Evolutionary conservation across 176 grass and related monocot genomes (phyloP).

Genomic region (Oryza meridionalis): DNA sequence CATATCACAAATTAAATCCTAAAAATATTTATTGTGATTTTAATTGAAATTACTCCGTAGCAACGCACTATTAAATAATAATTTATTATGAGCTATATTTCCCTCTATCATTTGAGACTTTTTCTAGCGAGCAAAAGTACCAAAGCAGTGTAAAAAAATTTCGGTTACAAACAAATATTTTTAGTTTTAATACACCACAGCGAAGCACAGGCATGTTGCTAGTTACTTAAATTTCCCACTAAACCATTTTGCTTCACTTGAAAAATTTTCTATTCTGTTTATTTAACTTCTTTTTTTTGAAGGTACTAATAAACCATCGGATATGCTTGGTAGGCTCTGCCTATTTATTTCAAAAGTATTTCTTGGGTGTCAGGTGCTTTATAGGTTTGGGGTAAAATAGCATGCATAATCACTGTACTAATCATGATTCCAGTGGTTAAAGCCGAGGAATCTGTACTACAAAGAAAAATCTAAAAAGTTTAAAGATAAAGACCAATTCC

Average conservation of each 20-base stretch:
- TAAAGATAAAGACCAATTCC: background rate
- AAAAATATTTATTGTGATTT: too few species aligned
- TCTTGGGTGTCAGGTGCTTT: background rate
- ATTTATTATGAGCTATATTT: too few species aligned
- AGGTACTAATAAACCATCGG: background rate
- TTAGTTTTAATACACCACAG: too few species aligned
- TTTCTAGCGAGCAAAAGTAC: too few species aligned
- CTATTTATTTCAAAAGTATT: background rate
- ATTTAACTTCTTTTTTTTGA: background rate
- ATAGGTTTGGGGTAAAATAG: background rate
- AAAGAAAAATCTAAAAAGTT: background rate
- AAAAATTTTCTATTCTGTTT: background rate
- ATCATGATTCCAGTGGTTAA: background rate
- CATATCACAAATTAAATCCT: too few species aligned
- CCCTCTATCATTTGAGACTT: too few species aligned
- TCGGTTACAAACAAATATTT: too few species aligned
- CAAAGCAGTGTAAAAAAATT: too few species aligned
- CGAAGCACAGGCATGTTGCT: too few species aligned
- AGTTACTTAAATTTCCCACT: background rate
- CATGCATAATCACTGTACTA: background rate
- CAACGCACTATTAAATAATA: too few species aligned
- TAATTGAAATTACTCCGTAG: too few species aligned
- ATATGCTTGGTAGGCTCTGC: background rate
- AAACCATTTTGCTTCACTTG: background rate
- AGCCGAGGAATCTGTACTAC: background rate